Evolutionary conservation across 1,284 basidiomycete genomes (phyloP).

Genomic region (Rhodotorula sp.): DNA sequence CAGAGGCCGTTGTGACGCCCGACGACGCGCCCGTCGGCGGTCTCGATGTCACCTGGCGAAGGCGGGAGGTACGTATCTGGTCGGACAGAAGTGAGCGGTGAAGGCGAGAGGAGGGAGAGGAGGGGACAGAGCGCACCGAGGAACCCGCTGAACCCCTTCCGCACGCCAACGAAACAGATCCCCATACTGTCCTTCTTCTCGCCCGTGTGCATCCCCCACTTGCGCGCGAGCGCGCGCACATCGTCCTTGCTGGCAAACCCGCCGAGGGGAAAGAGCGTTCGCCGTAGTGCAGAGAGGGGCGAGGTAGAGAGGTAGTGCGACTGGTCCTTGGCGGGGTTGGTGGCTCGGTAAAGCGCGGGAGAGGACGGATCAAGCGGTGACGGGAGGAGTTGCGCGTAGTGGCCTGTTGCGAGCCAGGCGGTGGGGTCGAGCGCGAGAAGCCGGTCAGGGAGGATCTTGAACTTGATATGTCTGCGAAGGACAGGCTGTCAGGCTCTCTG

Average conservation of each 20-base stretch:
- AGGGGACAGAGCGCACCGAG: conserved; percentile 60
- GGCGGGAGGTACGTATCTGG: conserved; percentile 76
- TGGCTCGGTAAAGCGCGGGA: conserved; percentile 66
- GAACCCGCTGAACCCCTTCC: conserved; percentile 71
- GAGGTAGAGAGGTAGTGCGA: conserved; percentile 89
- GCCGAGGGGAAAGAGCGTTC: conserved; percentile 79
- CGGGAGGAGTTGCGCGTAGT: conserved; percentile 70
- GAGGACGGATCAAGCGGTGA: conserved; percentile 48
- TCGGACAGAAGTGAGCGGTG: neutral
- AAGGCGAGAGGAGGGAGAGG: neutral
- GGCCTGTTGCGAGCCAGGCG: conserved; percentile 59
- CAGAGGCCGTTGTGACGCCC: conserved; percentile 76
- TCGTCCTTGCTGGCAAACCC: conserved; percentile 63
- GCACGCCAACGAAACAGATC: conserved; percentile 92
- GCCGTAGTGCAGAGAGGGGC: conserved; percentile 62
- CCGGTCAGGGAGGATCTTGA: conserved; percentile 76
- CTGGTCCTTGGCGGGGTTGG: conserved; percentile 81
- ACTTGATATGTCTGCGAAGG: conserved; percentile 72
- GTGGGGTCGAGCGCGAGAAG: conserved; percentile 52
- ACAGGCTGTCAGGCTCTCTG: neutral
- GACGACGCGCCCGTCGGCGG: conserved; percentile 61
- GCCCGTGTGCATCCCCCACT: conserved; percentile 72
- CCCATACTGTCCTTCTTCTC: conserved; percentile 88
- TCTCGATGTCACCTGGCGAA: conserved; percentile 67
- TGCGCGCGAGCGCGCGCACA: conserved; percentile 74